Base-by-base conservation (phyloP, 805 yeast genomes). In the Cyberlindnera veronae region DNA sequence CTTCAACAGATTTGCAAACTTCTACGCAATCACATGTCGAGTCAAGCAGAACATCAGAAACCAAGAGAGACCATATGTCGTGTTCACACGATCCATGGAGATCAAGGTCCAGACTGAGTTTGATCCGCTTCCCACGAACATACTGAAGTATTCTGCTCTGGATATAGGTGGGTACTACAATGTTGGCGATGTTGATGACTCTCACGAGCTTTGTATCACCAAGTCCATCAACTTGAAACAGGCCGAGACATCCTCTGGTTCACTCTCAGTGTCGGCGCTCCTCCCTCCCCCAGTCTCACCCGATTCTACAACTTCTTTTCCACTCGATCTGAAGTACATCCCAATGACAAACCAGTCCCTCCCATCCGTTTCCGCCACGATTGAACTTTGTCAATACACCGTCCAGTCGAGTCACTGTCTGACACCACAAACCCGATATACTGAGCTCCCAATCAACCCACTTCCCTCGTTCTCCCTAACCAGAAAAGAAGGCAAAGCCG, bases 81-180 rank as follows among this genome's bases (percentile, higher is more conserved):
- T 53, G 16, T 45, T 53, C 33, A 36, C 45, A 3, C 41, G 57
- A 40, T 39, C 49, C 1, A 24, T 46, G 43, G 52, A 50, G 33
- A 42, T 53, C 28, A 44, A 41, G 19, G 50, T 53, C 3, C 17
- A 38, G 6, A 27, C 29, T 12, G 13, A 17, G 3, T 24, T 32
- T 24, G 29, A 19, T 3, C 39, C 41, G 4, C 10, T 41, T 3
- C 51, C 51, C 6, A 39, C 48, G 4, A 42, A 39, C 19, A 34
- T 49, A 19, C n/a, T n/a, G n/a, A 12, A 32, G 3, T 42, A 44
- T n/a, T 32, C 34, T 7, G 13, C 36, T 2, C n/a, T 27, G 9
- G 50, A 46, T 18, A 29, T 44, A 18, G 44, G 44, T 4, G 6
- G 36, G 17, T 44, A 47, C 31, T 47, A 47, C 29, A 37, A 35